Base-by-base conservation (phyloP, 192 early-diverging fungal genomes). In the Backusella tuberculispora region DNA sequence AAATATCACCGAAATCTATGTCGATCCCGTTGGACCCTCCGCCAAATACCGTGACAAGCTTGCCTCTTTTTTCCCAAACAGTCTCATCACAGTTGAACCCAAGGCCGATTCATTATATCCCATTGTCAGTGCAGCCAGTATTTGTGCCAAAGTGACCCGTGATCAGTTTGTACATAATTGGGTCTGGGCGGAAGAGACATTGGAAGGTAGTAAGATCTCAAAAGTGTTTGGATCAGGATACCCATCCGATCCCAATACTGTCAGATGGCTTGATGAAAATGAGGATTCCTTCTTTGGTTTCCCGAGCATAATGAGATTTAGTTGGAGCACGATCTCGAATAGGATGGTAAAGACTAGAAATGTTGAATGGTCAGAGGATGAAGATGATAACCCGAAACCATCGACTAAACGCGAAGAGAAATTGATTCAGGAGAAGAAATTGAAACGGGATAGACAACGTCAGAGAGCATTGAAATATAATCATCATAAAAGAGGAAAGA, bases 21-120 rank as follows among this genome's bases (percentile, higher is more conserved):
- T 99, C 3, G 98, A 99, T 81, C 98, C 98, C 0, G 97, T 99
- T 24, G 98, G 98, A 0, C 93, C 95, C 3, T 93, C 97, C 6
- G 88, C 86, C 47, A 78, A 89, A n/a, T 99, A 99, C 78, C 90
- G 96, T 48, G 83, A 41, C 13, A 95, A 97, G 47, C 87, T 99
- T 2, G 77, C 85, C 9, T 78, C 77, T 13, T 56, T 90, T 6
- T 99, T 99, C 74, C 96, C 95, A 0, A 83, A 81, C 0, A 88
- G 96, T 37, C 73, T 85, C 1, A 92, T 99, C 42, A 92, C 90
- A 0, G 97, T 99, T 13, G 90, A 93, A 3, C 97, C 97, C 63
- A 98, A 98, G 74, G 98, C 98, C 3, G 98, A 99, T 85, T 86
- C 90, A 17, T 80, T 93, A 64, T 99, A 90, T 80, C 96, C 98